phyloP scores from a whole-genome alignment of 2,329 filamentous ascomycete species.

The Corinectria fuckeliana region DNA sequence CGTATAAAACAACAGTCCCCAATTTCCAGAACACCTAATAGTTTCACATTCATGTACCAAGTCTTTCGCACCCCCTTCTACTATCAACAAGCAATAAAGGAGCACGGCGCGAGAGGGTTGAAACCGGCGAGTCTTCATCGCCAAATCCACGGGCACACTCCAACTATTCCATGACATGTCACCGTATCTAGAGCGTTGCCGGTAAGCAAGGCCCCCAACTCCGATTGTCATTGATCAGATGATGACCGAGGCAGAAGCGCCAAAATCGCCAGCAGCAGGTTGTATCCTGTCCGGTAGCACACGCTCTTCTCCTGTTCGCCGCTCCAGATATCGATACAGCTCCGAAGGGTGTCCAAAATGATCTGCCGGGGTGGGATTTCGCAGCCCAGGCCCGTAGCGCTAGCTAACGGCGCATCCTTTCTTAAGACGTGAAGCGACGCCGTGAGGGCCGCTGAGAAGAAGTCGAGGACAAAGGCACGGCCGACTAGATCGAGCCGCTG shows the following conservation, averaged over 20 bases:
- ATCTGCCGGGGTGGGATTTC: constrained; percentile 44
- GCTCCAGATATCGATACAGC: constrained; percentile 46
- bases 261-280: constrained; percentile 39
- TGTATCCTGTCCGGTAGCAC: constrained; percentile 44
- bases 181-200: background rate
- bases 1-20: background rate
- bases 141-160: background rate
- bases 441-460: constrained; percentile 45
- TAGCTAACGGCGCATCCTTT: constrained; percentile 43
- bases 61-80: background rate
- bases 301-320: constrained; percentile 44
- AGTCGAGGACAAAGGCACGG: constrained; percentile 44
- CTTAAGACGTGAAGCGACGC: constrained; percentile 44
- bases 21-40: constrained; percentile 6
- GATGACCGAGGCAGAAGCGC: constrained; percentile 33
- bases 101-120: background rate
- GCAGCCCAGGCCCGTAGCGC: constrained; percentile 35
- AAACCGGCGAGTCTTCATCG: background rate
- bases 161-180: background rate
- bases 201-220: background rate
- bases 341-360: constrained; percentile 43
- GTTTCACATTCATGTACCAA: background rate
- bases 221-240: background rate
- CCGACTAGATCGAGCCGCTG: constrained; percentile 42
- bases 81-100: background rate